Evolutionary conservation across 1,284 basidiomycete genomes (phyloP).

Genomic region (Boletus semigastroideus): DNA sequence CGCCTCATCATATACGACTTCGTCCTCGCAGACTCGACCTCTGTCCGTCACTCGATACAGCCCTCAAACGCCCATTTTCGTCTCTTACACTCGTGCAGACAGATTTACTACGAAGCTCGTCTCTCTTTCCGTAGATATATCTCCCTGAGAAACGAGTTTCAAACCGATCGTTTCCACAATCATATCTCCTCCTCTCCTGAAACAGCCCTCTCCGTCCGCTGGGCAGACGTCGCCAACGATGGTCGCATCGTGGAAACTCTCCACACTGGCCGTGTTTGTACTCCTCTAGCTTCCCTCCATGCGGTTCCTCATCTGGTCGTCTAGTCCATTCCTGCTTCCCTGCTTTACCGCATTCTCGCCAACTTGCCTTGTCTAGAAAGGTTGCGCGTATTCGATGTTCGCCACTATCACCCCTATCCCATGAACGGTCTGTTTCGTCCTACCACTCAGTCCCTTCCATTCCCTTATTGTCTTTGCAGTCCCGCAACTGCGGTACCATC

Average conservation of each 20-base stretch:
- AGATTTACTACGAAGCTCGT: conserved; percentile 33
- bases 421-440: conserved; percentile 9
- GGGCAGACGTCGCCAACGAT: conserved; percentile 44
- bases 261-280: conserved; percentile 19
- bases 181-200: conserved; percentile 20
- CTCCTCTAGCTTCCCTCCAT: conserved; percentile 5
- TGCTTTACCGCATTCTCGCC: conserved; percentile 35
- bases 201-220: conserved; percentile 26
- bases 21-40: conserved; percentile 29
- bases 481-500: conserved; percentile 26
- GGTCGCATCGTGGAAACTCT: conserved; percentile 32
- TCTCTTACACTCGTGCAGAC: conserved; percentile 33
- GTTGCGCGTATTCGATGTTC: conserved; percentile 40
- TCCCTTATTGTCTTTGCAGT: conserved; percentile 9
- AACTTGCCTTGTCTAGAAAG: conserved; percentile 33
- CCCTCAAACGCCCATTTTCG: conserved; percentile 38
- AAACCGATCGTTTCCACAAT: conserved; percentile 35
- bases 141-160: conserved; percentile 40
- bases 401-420: conserved; percentile 24
- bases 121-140: conserved; percentile 34
- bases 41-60: conserved; percentile 29
- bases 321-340: conserved; percentile 31
- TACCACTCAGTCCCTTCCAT: background rate
- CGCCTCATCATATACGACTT: conserved; percentile 38
- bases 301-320: background rate